phyloP scores from a whole-genome alignment of 31 red algal genomes.

The Odonthalia washingtoniensis region DNA sequence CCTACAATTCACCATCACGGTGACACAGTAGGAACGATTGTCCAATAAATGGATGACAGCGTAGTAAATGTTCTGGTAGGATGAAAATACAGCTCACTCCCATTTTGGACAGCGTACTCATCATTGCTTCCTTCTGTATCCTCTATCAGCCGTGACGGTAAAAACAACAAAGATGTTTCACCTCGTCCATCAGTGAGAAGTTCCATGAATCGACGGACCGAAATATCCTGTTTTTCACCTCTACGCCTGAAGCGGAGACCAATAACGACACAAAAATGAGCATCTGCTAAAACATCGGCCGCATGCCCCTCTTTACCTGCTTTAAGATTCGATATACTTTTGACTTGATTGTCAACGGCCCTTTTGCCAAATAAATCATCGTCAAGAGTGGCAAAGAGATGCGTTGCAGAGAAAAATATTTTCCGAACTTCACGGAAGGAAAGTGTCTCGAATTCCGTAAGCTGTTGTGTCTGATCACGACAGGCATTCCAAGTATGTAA shows the following conservation, averaged over 20 bases:
- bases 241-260: slow-evolving; percentile 32
- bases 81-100: no score
- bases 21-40: no score
- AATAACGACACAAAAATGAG: slow-evolving; percentile 24
- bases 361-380: slow-evolving; percentile 47
- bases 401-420: neutral
- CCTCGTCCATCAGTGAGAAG: neutral
- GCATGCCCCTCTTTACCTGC: slow-evolving; percentile 26
- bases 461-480: no score
- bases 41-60: no score
- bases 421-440: slow-evolving; percentile 33
- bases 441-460: slow-evolving; percentile 8
- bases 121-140: no score
- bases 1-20: no score
- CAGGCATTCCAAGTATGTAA: no score
- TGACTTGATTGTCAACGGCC: slow-evolving; percentile 38
- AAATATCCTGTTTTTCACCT: neutral
- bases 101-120: no score
- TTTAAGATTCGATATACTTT: slow-evolving; percentile 29
- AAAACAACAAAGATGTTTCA: slow-evolving; percentile 1
- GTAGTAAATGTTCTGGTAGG: no score
- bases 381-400: slow-evolving; percentile 29
- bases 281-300: slow-evolving; percentile 35
- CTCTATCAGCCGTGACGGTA: slow-evolving; percentile 31
- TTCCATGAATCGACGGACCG: neutral